phyloP scores from a whole-genome alignment of 75 land plant genomes.

The Sequoia sempervirens region DNA sequence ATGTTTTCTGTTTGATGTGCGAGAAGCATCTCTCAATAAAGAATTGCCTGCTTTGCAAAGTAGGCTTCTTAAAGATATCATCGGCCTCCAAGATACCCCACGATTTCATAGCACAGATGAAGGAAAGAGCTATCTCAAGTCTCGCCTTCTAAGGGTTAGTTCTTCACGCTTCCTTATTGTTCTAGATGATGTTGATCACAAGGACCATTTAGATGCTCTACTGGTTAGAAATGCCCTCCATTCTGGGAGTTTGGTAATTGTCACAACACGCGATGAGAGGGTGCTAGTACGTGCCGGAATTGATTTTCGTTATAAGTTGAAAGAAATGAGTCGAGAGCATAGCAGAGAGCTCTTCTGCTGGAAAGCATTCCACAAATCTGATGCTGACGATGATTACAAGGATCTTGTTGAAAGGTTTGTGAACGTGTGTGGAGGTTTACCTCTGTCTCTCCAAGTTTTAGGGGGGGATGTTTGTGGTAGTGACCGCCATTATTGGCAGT shows the following conservation, averaged over 20 bases:
- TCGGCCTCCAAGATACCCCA: not conserved
- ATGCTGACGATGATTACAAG: not conserved
- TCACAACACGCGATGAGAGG: not conserved
- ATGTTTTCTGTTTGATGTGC: not conserved
- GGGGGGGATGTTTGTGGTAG: not conserved
- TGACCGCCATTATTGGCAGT: not conserved
- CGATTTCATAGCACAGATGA: not conserved
- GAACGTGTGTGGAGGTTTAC: not conserved
- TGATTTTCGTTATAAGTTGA: not conserved
- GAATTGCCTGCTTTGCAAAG: not conserved
- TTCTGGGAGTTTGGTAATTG: not conserved
- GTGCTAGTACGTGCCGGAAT: not conserved
- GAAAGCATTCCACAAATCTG: not conserved
- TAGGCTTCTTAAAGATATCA: not conserved
- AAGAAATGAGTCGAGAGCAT: not conserved
- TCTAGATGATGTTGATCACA: constrained; percentile 5
- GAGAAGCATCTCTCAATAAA: not conserved
- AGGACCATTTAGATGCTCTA: not conserved
- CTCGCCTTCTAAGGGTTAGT: not conserved
- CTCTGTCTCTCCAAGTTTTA: not conserved
- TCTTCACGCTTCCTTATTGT: not conserved
- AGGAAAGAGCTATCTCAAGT: not conserved
- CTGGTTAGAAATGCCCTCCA: not conserved
- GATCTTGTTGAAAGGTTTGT: not conserved
- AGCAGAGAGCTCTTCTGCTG: not conserved